A percentile compares a stretch with the other conserved stretches of the same genome.
phyloP scores from a whole-genome alignment of 371 early-diverging fungal species.

The Actinomucor elegans region DNA sequence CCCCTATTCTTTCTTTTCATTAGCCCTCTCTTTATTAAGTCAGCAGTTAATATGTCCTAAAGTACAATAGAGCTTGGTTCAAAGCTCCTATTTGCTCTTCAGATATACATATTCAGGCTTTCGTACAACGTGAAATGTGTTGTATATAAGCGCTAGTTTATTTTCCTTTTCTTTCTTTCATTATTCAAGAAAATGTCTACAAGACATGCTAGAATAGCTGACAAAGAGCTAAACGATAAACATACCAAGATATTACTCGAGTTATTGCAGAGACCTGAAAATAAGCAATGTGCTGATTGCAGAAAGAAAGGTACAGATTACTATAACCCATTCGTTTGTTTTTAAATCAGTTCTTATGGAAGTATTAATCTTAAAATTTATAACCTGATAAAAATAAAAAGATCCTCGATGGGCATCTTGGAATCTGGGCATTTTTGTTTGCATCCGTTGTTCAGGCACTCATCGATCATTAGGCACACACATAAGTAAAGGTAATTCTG shows the following conservation, averaged over 20 bases:
- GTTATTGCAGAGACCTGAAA: slow-evolving; percentile 59
- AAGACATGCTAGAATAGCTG: slow-evolving; percentile 60
- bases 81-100: too few relatives aligned
- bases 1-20: too few relatives aligned
- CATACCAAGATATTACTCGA: slow-evolving; percentile 65
- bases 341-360: neutral
- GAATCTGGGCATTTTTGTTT: slow-evolving; percentile 80
- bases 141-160: too few relatives aligned
- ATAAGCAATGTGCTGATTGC: slow-evolving; percentile 75
- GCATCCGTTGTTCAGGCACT: slow-evolving; percentile 77
- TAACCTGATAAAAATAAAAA: slow-evolving; percentile 18
- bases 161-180: neutral
- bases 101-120: too few relatives aligned
- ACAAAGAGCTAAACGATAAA: slow-evolving; percentile 65
- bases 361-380: neutral
- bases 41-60: too few relatives aligned
- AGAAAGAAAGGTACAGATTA: slow-evolving; percentile 57
- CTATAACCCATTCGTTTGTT: neutral
- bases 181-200: slow-evolving; percentile 56
- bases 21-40: too few relatives aligned
- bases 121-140: too few relatives aligned
- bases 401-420: slow-evolving; percentile 86
- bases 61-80: too few relatives aligned
- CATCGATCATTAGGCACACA: slow-evolving; percentile 80
- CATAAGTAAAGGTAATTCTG: slow-evolving; percentile 67